phyloP scores from a whole-genome alignment of 179 eudicot genomes.

The Spergularia azorica region DNA sequence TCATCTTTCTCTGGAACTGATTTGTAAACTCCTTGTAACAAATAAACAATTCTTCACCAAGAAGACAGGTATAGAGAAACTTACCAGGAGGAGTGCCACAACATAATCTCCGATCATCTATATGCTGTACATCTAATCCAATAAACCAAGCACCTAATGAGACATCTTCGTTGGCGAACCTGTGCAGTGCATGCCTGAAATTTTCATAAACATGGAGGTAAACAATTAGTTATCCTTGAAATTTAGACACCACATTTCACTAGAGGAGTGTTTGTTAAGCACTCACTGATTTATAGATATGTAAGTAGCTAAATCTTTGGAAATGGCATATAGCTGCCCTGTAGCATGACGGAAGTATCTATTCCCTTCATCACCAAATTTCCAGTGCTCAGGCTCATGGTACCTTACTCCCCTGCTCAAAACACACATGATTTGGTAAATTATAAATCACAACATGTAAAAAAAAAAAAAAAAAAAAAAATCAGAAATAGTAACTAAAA shows the following conservation, averaged over 20 bases:
- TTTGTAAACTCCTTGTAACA: not conserved
- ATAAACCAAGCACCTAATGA: constrained; percentile 96
- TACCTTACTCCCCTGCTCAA: constrained; percentile 84
- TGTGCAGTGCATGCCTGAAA: constrained; percentile 82
- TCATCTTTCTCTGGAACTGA: not conserved
- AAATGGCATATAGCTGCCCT: constrained; percentile 88
- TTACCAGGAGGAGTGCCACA: constrained; percentile 98
- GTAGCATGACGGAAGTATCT: constrained; percentile 96
- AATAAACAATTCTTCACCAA: not conserved
- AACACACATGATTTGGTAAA: not conserved
- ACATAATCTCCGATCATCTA: constrained; percentile 90
- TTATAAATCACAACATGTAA: not conserved
- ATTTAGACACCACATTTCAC: not conserved
- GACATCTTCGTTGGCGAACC: constrained; percentile 91
- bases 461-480: not conserved
- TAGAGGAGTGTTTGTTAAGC: constrained; percentile 10
- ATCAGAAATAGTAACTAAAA: constrained; percentile 12
- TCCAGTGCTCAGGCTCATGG: constrained; percentile 96
- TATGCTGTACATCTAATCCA: constrained; percentile 92
- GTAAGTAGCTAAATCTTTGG: constrained; percentile 81
- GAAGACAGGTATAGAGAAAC: not conserved
- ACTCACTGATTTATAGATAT: constrained; percentile 83
- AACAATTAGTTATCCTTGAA: not conserved
- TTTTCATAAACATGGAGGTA: constrained; percentile 4
- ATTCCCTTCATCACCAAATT: constrained; percentile 88